phyloP scores from a whole-genome alignment of 2,329 filamentous ascomycete species.

The Volutella citrinella region DNA sequence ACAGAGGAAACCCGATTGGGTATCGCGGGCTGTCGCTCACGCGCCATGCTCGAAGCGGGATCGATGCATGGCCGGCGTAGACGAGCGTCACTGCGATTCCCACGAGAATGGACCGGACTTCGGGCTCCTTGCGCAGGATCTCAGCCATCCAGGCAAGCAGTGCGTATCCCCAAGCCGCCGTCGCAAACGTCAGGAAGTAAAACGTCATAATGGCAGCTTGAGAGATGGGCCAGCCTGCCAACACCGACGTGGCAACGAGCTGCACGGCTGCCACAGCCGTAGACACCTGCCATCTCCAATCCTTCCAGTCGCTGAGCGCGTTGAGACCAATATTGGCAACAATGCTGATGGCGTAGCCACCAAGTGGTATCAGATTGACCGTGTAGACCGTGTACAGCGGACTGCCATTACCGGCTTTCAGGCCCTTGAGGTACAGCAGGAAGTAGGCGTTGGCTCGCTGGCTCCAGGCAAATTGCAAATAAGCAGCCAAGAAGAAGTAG shows the following conservation, averaged over 20 bases:
- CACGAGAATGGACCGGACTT: slow-evolving; percentile 21
- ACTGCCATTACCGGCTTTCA: slow-evolving; percentile 8
- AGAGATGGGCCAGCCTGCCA: slow-evolving; percentile 17
- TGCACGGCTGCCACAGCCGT: slow-evolving; percentile 43
- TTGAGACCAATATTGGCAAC: slow-evolving; percentile 52
- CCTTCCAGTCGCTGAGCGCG: slow-evolving; percentile 46
- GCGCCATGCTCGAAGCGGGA: slow-evolving; percentile 19
- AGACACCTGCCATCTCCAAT: slow-evolving; percentile 49
- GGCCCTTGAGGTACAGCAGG: slow-evolving; percentile 32
- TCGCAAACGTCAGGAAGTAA: slow-evolving; percentile 34
- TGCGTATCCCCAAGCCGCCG: slow-evolving; percentile 31
- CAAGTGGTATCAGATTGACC: slow-evolving; percentile 51
- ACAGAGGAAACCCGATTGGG: slow-evolving; percentile 17
- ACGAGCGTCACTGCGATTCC: slow-evolving; percentile 17
- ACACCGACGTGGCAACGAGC: slow-evolving; percentile 30
- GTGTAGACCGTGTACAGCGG: slow-evolving; percentile 33
- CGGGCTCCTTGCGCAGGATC: slow-evolving; percentile 28
- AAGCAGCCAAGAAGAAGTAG: slow-evolving; percentile 31
- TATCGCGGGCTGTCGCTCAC: slow-evolving; percentile 19
- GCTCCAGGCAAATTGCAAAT: slow-evolving; percentile 32
- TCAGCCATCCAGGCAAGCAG: slow-evolving; percentile 28
- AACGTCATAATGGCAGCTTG: slow-evolving; percentile 28
- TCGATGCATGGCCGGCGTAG: slow-evolving; percentile 19
- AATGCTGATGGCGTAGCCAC: slow-evolving; percentile 36
- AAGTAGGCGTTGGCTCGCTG: slow-evolving; percentile 37